A percentile compares a stretch with the other conserved stretches of the same genome.
Evolutionary conservation across 2,329 filamentous ascomycete species (phyloP).

Genomic region (Alternaria sp.): DNA sequence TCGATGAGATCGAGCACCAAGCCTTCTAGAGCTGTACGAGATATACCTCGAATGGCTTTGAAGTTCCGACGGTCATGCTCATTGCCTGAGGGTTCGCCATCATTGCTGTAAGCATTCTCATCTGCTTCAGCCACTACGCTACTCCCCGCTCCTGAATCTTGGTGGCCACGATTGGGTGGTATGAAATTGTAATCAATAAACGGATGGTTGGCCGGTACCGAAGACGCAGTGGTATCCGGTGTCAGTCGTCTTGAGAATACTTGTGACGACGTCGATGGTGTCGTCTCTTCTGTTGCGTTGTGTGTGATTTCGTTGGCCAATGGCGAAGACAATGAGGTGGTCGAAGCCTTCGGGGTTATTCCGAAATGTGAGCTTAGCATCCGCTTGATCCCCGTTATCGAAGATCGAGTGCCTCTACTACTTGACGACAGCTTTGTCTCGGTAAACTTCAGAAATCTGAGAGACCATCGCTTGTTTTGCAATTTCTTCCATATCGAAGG

Average conservation of each 20-base stretch:
- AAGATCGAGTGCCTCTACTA: neutral
- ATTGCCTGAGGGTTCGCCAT: neutral
- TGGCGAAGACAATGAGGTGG: neutral
- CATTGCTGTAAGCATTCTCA: neutral
- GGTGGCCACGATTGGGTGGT: neutral
- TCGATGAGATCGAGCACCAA: neutral
- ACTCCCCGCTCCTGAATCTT: neutral
- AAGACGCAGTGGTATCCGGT: neutral
- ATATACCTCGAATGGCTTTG: slow-evolving; percentile 7
- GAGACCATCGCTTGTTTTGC: neutral
- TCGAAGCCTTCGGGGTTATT: neutral
- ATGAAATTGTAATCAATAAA: neutral
- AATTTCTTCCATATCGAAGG: neutral
- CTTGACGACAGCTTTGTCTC: neutral
- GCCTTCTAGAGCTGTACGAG: neutral
- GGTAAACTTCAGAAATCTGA: neutral
- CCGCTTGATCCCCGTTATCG: neutral
- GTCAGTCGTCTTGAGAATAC: neutral
- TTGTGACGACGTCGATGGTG: neutral
- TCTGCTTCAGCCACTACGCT: neutral
- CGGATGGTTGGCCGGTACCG: neutral
- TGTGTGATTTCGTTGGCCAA: neutral
- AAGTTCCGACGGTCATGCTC: slow-evolving; percentile 12
- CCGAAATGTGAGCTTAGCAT: neutral
- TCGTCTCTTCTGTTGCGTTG: neutral